phyloP scores from a whole-genome alignment of 2,329 filamentous ascomycete species.

The Penicillium psychrosexuale region DNA sequence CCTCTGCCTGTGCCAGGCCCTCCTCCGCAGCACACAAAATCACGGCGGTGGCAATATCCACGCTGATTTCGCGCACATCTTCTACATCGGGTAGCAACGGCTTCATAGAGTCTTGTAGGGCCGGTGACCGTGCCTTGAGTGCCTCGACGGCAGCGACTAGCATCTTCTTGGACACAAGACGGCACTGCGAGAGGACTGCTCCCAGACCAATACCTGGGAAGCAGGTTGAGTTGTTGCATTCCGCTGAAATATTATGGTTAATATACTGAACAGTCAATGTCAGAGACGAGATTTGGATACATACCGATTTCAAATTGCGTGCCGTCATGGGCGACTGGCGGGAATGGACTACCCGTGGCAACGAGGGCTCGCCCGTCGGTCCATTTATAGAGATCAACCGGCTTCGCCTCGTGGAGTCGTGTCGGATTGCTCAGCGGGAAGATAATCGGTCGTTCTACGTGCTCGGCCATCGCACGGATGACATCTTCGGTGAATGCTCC shows the following conservation, averaged over 20 bases:
- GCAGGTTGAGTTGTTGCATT: slow-evolving; percentile 85
- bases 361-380: slow-evolving; percentile 73
- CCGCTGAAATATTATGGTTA: slow-evolving; percentile 49
- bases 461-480: slow-evolving; percentile 70
- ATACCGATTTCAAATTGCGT: slow-evolving; percentile 54
- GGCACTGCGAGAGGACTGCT: slow-evolving; percentile 66
- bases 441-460: slow-evolving; percentile 70
- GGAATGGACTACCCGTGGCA: slow-evolving; percentile 80
- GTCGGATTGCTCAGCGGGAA: slow-evolving; percentile 86
- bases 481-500: slow-evolving; percentile 72
- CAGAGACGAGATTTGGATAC: slow-evolving; percentile 9
- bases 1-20: slow-evolving; percentile 61
- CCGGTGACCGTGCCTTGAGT: slow-evolving; percentile 68
- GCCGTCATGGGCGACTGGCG: slow-evolving; percentile 62
- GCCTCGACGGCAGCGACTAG: slow-evolving; percentile 75
- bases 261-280: background rate
- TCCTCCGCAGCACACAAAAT: slow-evolving; percentile 70
- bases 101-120: slow-evolving; percentile 60
- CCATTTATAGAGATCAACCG: slow-evolving; percentile 73
- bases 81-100: slow-evolving; percentile 74
- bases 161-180: slow-evolving; percentile 70
- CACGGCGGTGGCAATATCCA: slow-evolving; percentile 71
- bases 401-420: slow-evolving; percentile 74
- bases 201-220: slow-evolving; percentile 86
- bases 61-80: slow-evolving; percentile 70